A percentile compares a stretch with the other conserved stretches of the same genome.
Evolutionary conservation across 768 basidiomycete genomes (phyloP).

Genomic region (Podaxis mareebaensis): DNA sequence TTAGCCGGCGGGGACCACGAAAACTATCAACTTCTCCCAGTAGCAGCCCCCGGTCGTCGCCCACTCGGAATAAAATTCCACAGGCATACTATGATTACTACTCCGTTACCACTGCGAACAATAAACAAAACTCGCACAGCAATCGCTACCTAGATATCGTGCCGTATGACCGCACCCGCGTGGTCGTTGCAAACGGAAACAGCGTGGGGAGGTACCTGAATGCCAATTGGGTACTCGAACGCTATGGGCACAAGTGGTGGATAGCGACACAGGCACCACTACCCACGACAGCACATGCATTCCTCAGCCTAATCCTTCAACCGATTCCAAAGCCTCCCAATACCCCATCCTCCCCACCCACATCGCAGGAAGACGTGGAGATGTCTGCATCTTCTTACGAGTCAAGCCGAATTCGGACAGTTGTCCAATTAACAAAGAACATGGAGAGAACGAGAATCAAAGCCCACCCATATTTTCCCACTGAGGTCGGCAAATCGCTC

Average conservation of each 20-base stretch:
- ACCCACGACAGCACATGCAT: conserved; percentile 66
- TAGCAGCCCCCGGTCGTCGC: neutral
- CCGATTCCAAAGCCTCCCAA: conserved; percentile 38
- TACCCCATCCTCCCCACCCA: neutral
- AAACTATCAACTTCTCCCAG: neutral
- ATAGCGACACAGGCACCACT: conserved; percentile 86
- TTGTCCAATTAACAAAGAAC: conserved; percentile 80
- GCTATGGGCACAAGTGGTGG: conserved; percentile 75
- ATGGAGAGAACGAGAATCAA: conserved; percentile 72
- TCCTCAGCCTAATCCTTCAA: conserved; percentile 69
- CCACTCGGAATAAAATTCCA: neutral
- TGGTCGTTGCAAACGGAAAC: conserved; percentile 42
- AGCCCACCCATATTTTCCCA: conserved; percentile 78
- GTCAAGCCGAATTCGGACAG: conserved; percentile 59
- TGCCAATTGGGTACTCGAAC: conserved; percentile 83
- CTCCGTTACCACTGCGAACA: conserved; percentile 50
- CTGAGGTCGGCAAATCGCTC: conserved; percentile 50
- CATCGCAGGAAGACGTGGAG: neutral
- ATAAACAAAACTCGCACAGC: conserved; percentile 39
- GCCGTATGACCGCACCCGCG: conserved; percentile 83
- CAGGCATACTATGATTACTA: conserved; percentile 46
- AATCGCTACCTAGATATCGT: conserved; percentile 78
- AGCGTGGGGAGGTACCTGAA: conserved; percentile 65
- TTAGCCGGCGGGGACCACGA: conserved; percentile 20
- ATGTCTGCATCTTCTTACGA: conserved; percentile 13